Evolutionary conservation across 1,139 yeast species (phyloP), one percentile per base, ranked within the genome.

Genomic region (Suhomyces coccinellae): DNA sequence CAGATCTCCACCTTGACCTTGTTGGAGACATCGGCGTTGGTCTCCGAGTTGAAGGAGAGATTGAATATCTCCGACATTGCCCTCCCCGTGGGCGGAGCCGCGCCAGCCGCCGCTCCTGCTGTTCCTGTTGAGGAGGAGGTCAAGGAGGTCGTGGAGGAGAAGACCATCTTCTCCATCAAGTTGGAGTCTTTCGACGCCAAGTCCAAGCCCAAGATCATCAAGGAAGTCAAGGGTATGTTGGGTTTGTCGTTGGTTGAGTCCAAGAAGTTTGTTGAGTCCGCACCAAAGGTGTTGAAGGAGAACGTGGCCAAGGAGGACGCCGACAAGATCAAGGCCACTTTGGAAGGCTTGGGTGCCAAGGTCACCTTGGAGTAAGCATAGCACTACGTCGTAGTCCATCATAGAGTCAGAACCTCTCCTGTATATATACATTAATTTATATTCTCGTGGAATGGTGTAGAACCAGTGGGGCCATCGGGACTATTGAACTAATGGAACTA

Each of bases 341-440:
- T 95, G 65, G 99, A 93, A 75, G 95, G 84, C 48, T 81, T 90
- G 61, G 99, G 99, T 65, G 99, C 96, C 56, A 93, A 93, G 80
- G 79, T 93, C 61, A 60, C 81, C 49, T 77, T 93, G 68, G 99
- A 93, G 76, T 93, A 83, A 73, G 49, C 57, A 35, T 45, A 31
- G 29, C 32, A 17, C 39, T 36, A 33, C 37, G 32, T 33, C 30
- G 32, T 33, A 37, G 30, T 17, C 20, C 44, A 17, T 28, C 34
- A 24, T 22, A 15, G 27, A 36, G 15, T 13, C 10, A 27, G 32
- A 33, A 33, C 24, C 36, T 45, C 41, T 47, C 57, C 51, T 55
- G 56, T 54, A 53, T 50, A 53, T 54, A 51, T 52, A 50, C 47
- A 45, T 43, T 45, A 47, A 50, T 51, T 36, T 52, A 45, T 33